Percentiles rank a stretch among this genome's conserved stretches.
Evolutionary conservation across 2,329 filamentous ascomycete species (phyloP).

Genomic region (Alternaria gaisen): DNA sequence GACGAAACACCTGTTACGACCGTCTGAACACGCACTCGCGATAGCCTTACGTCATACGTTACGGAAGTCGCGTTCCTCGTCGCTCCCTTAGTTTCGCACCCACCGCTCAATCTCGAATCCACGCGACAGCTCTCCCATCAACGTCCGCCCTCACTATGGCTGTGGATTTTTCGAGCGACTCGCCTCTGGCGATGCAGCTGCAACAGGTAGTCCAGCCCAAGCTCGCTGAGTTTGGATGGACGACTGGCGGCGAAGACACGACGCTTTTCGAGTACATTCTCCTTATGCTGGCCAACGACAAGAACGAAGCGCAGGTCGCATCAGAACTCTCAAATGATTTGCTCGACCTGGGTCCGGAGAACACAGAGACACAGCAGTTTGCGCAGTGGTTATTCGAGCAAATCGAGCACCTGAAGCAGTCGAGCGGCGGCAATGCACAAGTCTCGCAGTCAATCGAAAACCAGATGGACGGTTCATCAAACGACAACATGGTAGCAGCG

Average conservation of each 20-base stretch:
- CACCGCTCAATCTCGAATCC: slow-evolving; percentile 23
- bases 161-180: slow-evolving; percentile 77
- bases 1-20: slow-evolving; percentile 20
- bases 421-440: slow-evolving; percentile 57
- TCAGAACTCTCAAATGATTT: slow-evolving; percentile 88
- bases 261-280: slow-evolving; percentile 96
- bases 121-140: slow-evolving; percentile 21
- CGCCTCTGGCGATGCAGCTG: slow-evolving; percentile 85
- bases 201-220: slow-evolving; percentile 87
- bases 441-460: slow-evolving; percentile 28
- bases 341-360: slow-evolving; percentile 81
- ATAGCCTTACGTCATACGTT: slow-evolving; percentile 22
- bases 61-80: slow-evolving; percentile 33
- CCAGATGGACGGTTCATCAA: slow-evolving; percentile 34
- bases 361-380: slow-evolving; percentile 83
- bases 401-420: slow-evolving; percentile 73
- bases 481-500: slow-evolving; percentile 47
- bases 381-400: slow-evolving; percentile 93
- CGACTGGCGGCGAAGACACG: slow-evolving; percentile 78
- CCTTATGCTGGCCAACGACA: slow-evolving; percentile 95
- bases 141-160: slow-evolving; percentile 66
- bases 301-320: slow-evolving; percentile 88
- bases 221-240: slow-evolving; percentile 92
- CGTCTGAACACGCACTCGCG: slow-evolving; percentile 20
- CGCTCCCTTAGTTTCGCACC: slow-evolving; percentile 31